Evolutionary conservation across 2,329 filamentous ascomycete genomes (phyloP), one percentile per base, ranked within the genome.

Genomic region (Calycina herbarum): DNA sequence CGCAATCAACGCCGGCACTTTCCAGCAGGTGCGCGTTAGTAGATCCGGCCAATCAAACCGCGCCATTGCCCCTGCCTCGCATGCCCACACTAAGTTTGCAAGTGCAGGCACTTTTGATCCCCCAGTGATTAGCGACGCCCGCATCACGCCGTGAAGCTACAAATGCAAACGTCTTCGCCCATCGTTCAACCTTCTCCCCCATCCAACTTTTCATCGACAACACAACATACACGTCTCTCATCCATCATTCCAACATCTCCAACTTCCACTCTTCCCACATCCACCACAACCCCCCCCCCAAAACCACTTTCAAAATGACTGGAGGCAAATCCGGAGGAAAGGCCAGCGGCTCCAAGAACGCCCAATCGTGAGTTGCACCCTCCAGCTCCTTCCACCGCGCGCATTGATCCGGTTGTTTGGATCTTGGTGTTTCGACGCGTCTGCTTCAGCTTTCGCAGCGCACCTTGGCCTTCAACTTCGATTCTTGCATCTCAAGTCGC

Each of bases 311-410:
- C 90, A 97, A 92, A 91, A 99, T 99, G 95, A 96, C 95, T 93
- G 94, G 94, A 88, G 94, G 95, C 83, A 99, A 99, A 86, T 97
- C 94, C 85, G 95, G 95, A 83, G 95, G 95, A 89, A 98, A 98
- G 91, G 94, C 94, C 86, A 94, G 91, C 85, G 93, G 94, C 85
- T 90, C 91, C 86, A 99, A 99, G 93, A 96, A 91, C 87, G 92
- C 95, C 79, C 95, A 98, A 87, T 97, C 94, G 95, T 98, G 85
- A 89, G 94, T 91, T 58, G 57, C 24, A n/a, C 59, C 66, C 57
- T 61, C 54, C 27, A 13, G 27, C 57, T 38, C 35, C 10, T 15
- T 20, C 24, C 61, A 64, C 38, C 31, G 27, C 54, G 45, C n/a
- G n/a, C 45, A 27, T 51, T 51, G 45, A 11, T 24, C 6, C 20